Evolutionary conservation across 2,329 filamentous ascomycete genomes (phyloP), one percentile per base, ranked within the genome.

Genomic region (Cladosporium sp.): DNA sequence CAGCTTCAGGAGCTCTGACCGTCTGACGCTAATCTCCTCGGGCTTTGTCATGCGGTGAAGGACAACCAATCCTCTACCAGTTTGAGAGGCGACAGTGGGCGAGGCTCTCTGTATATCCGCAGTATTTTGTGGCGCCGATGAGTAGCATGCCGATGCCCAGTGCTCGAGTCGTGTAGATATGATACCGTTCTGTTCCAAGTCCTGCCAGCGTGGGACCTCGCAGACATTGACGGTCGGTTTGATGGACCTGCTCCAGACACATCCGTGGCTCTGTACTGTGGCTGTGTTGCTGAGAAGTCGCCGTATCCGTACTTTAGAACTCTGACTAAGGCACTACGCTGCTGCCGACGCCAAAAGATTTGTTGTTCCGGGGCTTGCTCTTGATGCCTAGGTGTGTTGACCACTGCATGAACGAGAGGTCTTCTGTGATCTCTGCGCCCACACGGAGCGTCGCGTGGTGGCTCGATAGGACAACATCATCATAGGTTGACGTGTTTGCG

Each of bases 31-130:
- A 36, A 34, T 57, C 25, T 57, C 54, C 54, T 57, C 54, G 28
- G 54, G 28, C 28, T 57, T 57, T 36, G 54, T 34, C 54, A 34
- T 34, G n/a, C 54, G 28, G 54, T 25, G 28, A 57, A 57, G 28
- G 54, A 28, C 36, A 28, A 39, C 54, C 54, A 57, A 39, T 34
- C 54, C 26, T 57, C 26, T 28, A 57, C 54, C 54, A 57, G 36
- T 57, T 57, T 32, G 4, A 28, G 25, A 16, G 54, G 28, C 54
- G 54, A 25, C 26, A 57, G 54, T 57, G 26, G 54, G 54, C 28
- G 26, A 57, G 54, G 32, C 54, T 57, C 28, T 57, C 28, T 57
- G 28, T 57, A 28, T 57, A 57, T 57, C 26, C 36, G 54, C 54
- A 46, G 39, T 46, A 46, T 14, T 46, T 3, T 46, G 16, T 46